Evolutionary conservation across 768 basidiomycete species (phyloP).

Genomic region (Leccinum uliginosum): DNA sequence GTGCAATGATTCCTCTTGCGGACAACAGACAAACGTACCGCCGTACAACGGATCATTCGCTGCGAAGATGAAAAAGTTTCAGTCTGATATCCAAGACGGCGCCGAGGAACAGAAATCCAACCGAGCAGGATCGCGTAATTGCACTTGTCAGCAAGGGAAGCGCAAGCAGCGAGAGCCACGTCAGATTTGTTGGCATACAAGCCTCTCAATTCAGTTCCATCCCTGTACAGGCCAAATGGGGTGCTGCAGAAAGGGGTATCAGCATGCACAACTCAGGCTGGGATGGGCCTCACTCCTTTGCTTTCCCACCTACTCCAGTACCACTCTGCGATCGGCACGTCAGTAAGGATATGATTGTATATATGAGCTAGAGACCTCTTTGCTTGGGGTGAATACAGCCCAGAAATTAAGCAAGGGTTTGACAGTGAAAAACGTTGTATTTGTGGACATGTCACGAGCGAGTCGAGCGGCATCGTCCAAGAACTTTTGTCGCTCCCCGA

Average conservation of each 20-base stretch:
- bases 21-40: constrained; percentile 38
- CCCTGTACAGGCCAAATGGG: constrained; percentile 69
- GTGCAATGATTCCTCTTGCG: background rate
- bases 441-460: constrained; percentile 63
- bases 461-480: constrained; percentile 61
- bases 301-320: constrained; percentile 60
- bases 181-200: constrained; percentile 68
- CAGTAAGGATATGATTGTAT: constrained; percentile 21
- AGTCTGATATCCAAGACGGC: constrained; percentile 2
- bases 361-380: constrained; percentile 44
- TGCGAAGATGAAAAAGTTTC: constrained; percentile 21
- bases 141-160: constrained; percentile 57
- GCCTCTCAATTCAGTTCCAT: constrained; percentile 72
- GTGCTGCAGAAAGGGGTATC: constrained; percentile 43
- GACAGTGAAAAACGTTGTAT: constrained; percentile 75
- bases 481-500: constrained; percentile 57
- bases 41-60: constrained; percentile 79
- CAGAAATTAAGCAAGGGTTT: constrained; percentile 76
- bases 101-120: constrained; percentile 26
- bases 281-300: constrained; percentile 53
- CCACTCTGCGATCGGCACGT: constrained; percentile 47
- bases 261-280: background rate
- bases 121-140: constrained; percentile 76
- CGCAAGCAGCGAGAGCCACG: constrained; percentile 65
- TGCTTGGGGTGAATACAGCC: constrained; percentile 74